A percentile compares a stretch with the other conserved stretches of the same genome.
Conservation (phyloP, 345 rosid species). For the Lumnitzera littorea region DNA sequence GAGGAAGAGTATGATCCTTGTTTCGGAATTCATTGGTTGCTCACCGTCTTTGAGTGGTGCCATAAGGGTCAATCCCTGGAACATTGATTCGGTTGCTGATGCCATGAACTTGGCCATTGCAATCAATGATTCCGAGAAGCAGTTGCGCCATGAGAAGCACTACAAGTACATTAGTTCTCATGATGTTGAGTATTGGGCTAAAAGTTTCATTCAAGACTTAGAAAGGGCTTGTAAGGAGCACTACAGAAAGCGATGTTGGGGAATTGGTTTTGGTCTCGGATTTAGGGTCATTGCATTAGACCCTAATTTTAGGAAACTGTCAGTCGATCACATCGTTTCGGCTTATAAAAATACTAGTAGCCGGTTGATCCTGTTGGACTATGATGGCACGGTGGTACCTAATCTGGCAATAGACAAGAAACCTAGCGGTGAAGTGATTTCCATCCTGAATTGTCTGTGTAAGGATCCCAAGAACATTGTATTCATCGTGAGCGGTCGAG, state of each 20-base stretch:
- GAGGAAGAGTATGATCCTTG: constrained; percentile 58
- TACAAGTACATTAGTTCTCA: constrained; percentile 79
- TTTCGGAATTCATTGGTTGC: constrained; percentile 87
- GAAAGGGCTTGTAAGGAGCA: constrained; percentile 74
- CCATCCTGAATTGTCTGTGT: constrained; percentile 49
- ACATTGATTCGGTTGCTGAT: constrained; percentile 47
- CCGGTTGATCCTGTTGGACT: constrained; percentile 71
- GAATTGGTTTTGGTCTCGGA: constrained; percentile 63
- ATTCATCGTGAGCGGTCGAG: constrained; percentile 84
- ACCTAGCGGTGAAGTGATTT: constrained; percentile 48
- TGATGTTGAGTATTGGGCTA: constrained; percentile 71
- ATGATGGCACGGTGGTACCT: constrained; percentile 77
- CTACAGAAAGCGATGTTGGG: constrained; percentile 61
- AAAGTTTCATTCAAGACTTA: constrained; percentile 67
- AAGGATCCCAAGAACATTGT: constrained; percentile 66
- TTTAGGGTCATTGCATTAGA: constrained; percentile 68
- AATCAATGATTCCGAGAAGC: constrained; percentile 46
- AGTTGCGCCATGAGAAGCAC: constrained; percentile 72
- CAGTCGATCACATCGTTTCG: constrained; percentile 36
- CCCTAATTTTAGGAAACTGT: constrained; percentile 56
- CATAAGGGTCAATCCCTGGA: constrained; percentile 82
- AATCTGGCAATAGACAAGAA: constrained; percentile 40
- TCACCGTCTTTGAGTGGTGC: constrained; percentile 91
- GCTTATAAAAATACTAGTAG: constrained; percentile 44
- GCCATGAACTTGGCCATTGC: constrained; percentile 51